Base-by-base conservation (phyloP, 129 eudicot species). In the Flaveria linearis region DNA sequence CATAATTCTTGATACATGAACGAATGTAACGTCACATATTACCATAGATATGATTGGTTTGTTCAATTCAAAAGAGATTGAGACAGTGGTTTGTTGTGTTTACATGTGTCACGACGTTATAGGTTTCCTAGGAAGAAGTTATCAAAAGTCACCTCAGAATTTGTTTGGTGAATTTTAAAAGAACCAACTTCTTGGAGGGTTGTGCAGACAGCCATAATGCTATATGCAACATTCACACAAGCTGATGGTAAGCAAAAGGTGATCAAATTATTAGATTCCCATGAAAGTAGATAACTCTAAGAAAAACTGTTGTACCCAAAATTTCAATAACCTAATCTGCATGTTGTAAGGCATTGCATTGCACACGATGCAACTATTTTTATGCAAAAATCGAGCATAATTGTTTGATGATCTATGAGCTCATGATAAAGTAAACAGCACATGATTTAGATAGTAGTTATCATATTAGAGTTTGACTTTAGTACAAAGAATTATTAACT, bases 201-300 rank as follows among this genome's bases (percentile, higher is more conserved):
- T 60, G 36, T 69, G 63, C 63, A 78, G 70, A 69, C 71, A 77
- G 39, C 69, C 69, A 77, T 77, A 43, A 69, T 68, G 50, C 50
- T 69, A 28, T 70, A 69, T 69, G 28, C 14, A 69, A 9, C 26
- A 45, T 28, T 61, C 18, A 49, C 82, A 60, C 58, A 56, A 57
- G 64, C n/a, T 17, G 71, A 76, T 76, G 64, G 50, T 68, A 71
- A 45, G 53, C 25, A 36, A 67, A 58, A 58, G 50, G 63, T 46
- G 76, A 57, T 18, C 70, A 69, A 43, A 69, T 57, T 46, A 77
- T 57, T 69, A 45, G 25, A 1, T 58, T 61, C 45, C 69, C 69
- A 63, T 30, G 69, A 30, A 30, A 30, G 45, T 15, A 33, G 46
- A 28, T 26, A 25, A 61, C 14, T 11, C 17, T 61, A 61, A 25